Conservation (phyloP, 495 filamentous ascomycete species). For the Hypoxylon lienhwacheense region DNA sequence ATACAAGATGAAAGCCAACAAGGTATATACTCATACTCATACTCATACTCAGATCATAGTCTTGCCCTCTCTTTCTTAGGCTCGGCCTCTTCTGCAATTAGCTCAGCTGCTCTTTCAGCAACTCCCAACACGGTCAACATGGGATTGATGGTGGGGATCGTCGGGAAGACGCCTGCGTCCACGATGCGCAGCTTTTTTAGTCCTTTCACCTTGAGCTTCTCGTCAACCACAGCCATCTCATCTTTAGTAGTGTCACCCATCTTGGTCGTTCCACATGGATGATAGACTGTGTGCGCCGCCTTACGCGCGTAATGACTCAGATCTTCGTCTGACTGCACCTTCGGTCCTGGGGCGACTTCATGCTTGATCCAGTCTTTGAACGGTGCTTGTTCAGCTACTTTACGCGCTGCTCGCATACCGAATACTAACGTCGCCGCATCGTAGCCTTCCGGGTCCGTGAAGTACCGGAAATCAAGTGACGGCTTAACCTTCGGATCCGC, state of each 20-base stretch:
- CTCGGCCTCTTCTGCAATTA: conserved; percentile 53
- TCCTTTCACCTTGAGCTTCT: conserved; percentile 56
- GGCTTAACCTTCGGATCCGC: conserved; percentile 73
- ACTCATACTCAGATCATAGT: conserved; percentile 20
- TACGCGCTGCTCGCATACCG: conserved; percentile 71
- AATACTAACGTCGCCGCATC: conserved; percentile 79
- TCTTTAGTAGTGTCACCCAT: conserved; percentile 73
- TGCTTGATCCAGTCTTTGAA: conserved; percentile 79
- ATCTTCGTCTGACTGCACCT: conserved; percentile 67
- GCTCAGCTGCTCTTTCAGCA: conserved; percentile 64
- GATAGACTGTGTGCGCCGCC: conserved; percentile 83
- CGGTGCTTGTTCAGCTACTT: conserved; percentile 68
- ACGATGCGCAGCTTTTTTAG: conserved; percentile 59
- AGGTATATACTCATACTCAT: background rate
- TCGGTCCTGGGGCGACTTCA: conserved; percentile 75
- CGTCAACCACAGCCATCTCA: conserved; percentile 62
- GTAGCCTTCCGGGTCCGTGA: conserved; percentile 82
- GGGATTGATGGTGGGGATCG: conserved; percentile 61
- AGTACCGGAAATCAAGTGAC: conserved; percentile 83
- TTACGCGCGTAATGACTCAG: conserved; percentile 72
- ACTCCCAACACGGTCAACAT: conserved; percentile 67
- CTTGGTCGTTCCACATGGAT: conserved; percentile 83
- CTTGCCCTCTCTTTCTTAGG: conserved; percentile 29
- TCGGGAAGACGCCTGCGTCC: conserved; percentile 64
- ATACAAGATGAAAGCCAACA: background rate